These are phyloP conservation scores for Globisporangium okanoganense DNA, from an alignment of 352 stramenopile species.

Conservation along the genomic window DNA sequence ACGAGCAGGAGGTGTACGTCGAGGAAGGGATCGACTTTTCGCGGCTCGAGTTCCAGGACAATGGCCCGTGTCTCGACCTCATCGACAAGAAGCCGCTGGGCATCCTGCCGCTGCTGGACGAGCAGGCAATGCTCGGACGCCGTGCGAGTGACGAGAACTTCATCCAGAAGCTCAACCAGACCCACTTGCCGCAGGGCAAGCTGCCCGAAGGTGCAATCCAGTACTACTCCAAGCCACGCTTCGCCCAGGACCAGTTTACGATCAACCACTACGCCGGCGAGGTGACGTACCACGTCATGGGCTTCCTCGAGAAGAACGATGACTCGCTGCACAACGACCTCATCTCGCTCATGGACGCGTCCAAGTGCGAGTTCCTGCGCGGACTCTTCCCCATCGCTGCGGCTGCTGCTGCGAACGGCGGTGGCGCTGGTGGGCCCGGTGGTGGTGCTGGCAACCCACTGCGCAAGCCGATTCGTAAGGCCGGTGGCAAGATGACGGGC, in stretches of 20 bases:
- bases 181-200: slow-evolving; percentile 78
- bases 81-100: slow-evolving; percentile 92
- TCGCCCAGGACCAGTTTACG: slow-evolving; percentile 93
- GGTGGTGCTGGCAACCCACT: slow-evolving; percentile 35
- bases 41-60: slow-evolving; percentile 91
- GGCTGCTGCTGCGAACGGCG: slow-evolving; percentile 23
- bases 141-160: slow-evolving; percentile 90
- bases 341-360: slow-evolving; percentile 85
- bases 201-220: slow-evolving; percentile 65
- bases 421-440: slow-evolving; percentile 16
- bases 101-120: slow-evolving; percentile 94
- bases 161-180: slow-evolving; percentile 90
- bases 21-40: slow-evolving; percentile 94
- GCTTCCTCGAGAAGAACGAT: slow-evolving; percentile 98
- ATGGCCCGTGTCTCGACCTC: slow-evolving; percentile 90
- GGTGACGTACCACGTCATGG: slow-evolving; percentile 94
- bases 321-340: slow-evolving; percentile 93
- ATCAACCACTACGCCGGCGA: slow-evolving; percentile 97
- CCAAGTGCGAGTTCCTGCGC: slow-evolving; percentile 74
- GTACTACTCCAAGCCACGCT: slow-evolving; percentile 86
- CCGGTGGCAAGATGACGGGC: slow-evolving; percentile 86
- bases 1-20: slow-evolving; percentile 97
- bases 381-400: slow-evolving; percentile 63
- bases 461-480: slow-evolving; percentile 65
- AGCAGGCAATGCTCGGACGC: slow-evolving; percentile 93